Conservation (phyloP, 2,329 filamentous ascomycete genomes). For the Cryphonectria radicalis region DNA sequence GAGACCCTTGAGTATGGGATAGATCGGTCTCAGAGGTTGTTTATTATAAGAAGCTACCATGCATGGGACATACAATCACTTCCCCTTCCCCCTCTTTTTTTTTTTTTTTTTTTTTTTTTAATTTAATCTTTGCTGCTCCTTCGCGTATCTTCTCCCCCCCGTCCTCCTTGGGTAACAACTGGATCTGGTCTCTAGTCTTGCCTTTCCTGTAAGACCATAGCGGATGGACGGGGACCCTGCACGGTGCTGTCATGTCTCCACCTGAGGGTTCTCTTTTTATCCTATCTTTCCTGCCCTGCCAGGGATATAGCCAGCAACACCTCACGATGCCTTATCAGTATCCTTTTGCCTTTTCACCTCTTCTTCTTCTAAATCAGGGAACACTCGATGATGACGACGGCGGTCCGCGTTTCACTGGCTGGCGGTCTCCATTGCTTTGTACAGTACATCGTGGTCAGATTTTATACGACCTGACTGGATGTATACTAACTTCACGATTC, state of each 20-base stretch:
- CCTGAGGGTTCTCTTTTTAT: constrained; percentile 11
- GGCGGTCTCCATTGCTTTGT: constrained; percentile 12
- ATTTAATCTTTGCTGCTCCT: background rate
- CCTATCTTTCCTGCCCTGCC: constrained; percentile 23
- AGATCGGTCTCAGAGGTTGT: background rate
- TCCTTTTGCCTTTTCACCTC: background rate
- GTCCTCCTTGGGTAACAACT: background rate
- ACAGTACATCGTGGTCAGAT: constrained; percentile 16
- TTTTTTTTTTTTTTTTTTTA: too few relatives aligned
- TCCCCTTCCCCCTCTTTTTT: background rate
- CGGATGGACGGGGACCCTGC: constrained; percentile 14
- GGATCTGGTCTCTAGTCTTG: background rate
- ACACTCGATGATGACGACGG: background rate
- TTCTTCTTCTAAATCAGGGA: constrained; percentile 11
- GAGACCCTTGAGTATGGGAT: background rate
- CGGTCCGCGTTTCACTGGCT: background rate
- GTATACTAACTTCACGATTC: background rate
- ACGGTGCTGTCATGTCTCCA: constrained; percentile 29
- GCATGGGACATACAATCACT: background rate
- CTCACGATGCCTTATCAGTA: constrained; percentile 6
- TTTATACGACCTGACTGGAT: background rate
- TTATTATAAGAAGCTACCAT: background rate
- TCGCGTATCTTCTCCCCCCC: background rate
- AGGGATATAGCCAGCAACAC: background rate
- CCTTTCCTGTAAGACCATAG: background rate